Evolutionary conservation across 1,284 basidiomycete species (phyloP).

Genomic region (Trichosporon faecale): DNA sequence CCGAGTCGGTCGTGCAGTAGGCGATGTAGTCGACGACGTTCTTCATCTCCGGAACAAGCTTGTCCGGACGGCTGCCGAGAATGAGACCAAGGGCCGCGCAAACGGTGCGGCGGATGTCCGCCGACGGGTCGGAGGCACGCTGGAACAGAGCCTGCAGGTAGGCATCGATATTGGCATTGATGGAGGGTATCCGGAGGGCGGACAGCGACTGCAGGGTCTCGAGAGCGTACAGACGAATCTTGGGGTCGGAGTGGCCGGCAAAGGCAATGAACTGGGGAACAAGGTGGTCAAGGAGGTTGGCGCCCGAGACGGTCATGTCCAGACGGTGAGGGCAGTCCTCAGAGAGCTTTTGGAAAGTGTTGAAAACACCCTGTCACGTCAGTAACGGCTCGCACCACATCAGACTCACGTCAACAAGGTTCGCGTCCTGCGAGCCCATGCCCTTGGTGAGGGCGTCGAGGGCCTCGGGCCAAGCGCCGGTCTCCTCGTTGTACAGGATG

Average conservation of each 20-base stretch:
- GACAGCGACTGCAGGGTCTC: slow-evolving; percentile 93
- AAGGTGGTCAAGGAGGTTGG: slow-evolving; percentile 85
- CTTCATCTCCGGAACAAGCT: slow-evolving; percentile 90
- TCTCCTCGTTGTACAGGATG: slow-evolving; percentile 77
- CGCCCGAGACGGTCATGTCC: slow-evolving; percentile 81
- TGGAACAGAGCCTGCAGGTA: slow-evolving; percentile 93
- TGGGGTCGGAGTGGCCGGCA: slow-evolving; percentile 66
- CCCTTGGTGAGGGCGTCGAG: slow-evolving; percentile 74
- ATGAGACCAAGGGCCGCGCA: slow-evolving; percentile 94
- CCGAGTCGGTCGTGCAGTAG: slow-evolving; percentile 94
- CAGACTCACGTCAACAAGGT: slow-evolving; percentile 75
- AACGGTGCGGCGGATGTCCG: slow-evolving; percentile 90
- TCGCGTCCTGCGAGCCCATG: slow-evolving; percentile 67
- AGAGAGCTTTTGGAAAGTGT: slow-evolving; percentile 90
- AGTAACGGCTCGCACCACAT: not conserved
- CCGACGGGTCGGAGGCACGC: slow-evolving; percentile 85
- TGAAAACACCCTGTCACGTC: slow-evolving; percentile 75
- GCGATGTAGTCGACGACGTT: slow-evolving; percentile 99
- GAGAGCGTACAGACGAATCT: slow-evolving; percentile 88
- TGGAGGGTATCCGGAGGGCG: slow-evolving; percentile 74
- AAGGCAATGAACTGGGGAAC: slow-evolving; percentile 89
- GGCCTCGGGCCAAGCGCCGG: slow-evolving; percentile 89
- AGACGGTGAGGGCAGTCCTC: slow-evolving; percentile 95
- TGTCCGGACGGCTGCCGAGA: slow-evolving; percentile 87
- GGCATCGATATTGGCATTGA: slow-evolving; percentile 83